Evolutionary conservation across 495 filamentous ascomycete species (phyloP), one percentile per base, ranked within the genome.

Genomic region (Xylaria nigripes): DNA sequence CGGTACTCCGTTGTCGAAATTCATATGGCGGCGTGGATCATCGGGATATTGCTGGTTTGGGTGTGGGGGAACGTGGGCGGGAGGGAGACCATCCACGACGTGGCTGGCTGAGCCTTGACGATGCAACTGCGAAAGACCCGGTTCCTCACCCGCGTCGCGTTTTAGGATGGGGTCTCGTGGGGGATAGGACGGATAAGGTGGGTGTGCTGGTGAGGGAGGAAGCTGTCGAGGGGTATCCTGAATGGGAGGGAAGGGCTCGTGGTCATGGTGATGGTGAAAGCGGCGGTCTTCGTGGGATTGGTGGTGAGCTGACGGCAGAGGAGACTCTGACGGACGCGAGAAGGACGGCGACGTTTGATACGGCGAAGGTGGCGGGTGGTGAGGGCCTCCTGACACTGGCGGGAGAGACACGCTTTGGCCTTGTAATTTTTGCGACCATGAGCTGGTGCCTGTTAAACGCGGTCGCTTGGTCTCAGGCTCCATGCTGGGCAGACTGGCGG

Each of bases 191-290:
- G 70, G 55, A 57, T 61, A 73, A 42, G 72, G 54, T 51, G 73
- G 71, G 59, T 70, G 72, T 38, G 69, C 72, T 61, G 72, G 72
- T 18, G 72, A 74, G 45, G 70, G 73, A 51, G 73, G 64, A 22
- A 59, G 73, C 62, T 67, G 73, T 60, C 72, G 73, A 54, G 73
- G 66, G 50, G 68, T 69, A 64, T 77, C 72, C 61, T 76, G 73
- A 67, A 78, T 78, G 54, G 70, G 70, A 54, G 72, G 72, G 56
- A 65, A 76, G 45, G 64, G 65, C 32, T 75, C 75, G 55, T 68
- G 67, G 50, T 77, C 75, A 74, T 75, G 72, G 54, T 76, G 71
- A 48, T 75, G 73, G 54, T 75, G 73, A 44, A 72, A 70, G 56
- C 72, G 75, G 64, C 43, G 56, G 44, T 53, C 56, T 45, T 76